A percentile compares a stretch with the other conserved stretches of the same genome.
Conservation (phyloP, 192 early-diverging fungal species). For the Irineochytrium annulatum region DNA sequence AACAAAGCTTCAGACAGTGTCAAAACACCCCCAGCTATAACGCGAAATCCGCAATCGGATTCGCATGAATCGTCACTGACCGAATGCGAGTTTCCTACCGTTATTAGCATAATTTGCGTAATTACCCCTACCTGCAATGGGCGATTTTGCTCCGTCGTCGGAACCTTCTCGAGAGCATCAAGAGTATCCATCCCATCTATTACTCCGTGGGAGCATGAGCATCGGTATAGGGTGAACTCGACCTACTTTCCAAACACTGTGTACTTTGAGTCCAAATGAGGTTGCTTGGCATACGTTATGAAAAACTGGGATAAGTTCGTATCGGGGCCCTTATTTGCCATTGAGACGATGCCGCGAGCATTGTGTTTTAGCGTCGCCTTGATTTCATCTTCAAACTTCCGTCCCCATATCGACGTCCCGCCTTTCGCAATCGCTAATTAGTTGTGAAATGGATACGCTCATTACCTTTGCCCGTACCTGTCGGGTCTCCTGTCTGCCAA, state of each 20-base stretch:
- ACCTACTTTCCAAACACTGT: slow-evolving; percentile 84
- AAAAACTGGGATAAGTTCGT: slow-evolving; percentile 90
- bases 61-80: slow-evolving; percentile 85
- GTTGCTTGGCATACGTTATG: slow-evolving; percentile 82
- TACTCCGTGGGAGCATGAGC: slow-evolving; percentile 55
- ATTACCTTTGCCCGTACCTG: slow-evolving; percentile 45
- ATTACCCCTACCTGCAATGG: slow-evolving; percentile 79
- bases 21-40: no score
- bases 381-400: slow-evolving; percentile 47
- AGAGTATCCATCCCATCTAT: slow-evolving; percentile 84
- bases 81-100: slow-evolving; percentile 70
- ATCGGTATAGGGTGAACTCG: background rate
- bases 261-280: slow-evolving; percentile 86
- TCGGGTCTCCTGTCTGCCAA: slow-evolving; percentile 43
- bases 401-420: slow-evolving; percentile 43
- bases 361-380: slow-evolving; percentile 72
- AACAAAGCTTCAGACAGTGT: no score
- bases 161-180: slow-evolving; percentile 80
- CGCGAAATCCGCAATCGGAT: slow-evolving; percentile 91
- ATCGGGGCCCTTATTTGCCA: slow-evolving; percentile 92
- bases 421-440: slow-evolving; percentile 54
- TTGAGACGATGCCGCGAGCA: slow-evolving; percentile 78
- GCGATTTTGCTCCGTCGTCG: slow-evolving; percentile 76
- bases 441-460: slow-evolving; percentile 11
- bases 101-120: no score